Conservation (phyloP, 192 early-diverging fungal genomes). For the Coemansia sp. region DNA sequence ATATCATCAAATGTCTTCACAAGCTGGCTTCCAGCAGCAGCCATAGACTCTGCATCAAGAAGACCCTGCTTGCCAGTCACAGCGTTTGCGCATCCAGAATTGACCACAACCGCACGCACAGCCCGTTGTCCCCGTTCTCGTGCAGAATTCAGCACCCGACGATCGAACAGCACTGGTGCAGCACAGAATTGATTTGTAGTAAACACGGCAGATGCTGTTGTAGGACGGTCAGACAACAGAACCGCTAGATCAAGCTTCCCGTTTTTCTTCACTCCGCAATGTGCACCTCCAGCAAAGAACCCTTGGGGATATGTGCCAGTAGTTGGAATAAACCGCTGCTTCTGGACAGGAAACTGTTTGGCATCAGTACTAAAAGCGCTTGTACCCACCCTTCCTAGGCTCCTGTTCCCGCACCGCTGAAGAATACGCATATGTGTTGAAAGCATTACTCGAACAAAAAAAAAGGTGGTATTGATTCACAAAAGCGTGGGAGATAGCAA, state of each 20-base stretch:
- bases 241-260: constrained; percentile 77
- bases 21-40: constrained; percentile 56
- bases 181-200: constrained; percentile 91
- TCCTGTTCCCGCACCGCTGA: constrained; percentile 9
- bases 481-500: background rate
- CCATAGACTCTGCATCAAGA: constrained; percentile 73
- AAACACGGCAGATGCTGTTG: constrained; percentile 84
- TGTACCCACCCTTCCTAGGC: background rate
- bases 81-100: constrained; percentile 95
- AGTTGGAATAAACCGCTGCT: constrained; percentile 66
- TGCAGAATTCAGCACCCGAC: constrained; percentile 58
- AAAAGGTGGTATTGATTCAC: background rate
- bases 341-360: constrained; percentile 52
- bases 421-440: constrained; percentile 15
- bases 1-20: constrained; percentile 36
- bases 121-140: constrained; percentile 46
- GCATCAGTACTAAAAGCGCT: constrained; percentile 33
- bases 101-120: constrained; percentile 64
- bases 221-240: constrained; percentile 68
- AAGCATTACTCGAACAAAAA: constrained; percentile 9
- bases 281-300: constrained; percentile 74
- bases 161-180: constrained; percentile 80
- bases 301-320: constrained; percentile 82
- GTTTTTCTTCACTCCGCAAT: constrained; percentile 82
- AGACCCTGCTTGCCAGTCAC: constrained; percentile 87